These are phyloP conservation scores for Aspergillus cristatus DNA, from an alignment of 495 filamentous ascomycete genomes.

Conservation along the genomic window DNA sequence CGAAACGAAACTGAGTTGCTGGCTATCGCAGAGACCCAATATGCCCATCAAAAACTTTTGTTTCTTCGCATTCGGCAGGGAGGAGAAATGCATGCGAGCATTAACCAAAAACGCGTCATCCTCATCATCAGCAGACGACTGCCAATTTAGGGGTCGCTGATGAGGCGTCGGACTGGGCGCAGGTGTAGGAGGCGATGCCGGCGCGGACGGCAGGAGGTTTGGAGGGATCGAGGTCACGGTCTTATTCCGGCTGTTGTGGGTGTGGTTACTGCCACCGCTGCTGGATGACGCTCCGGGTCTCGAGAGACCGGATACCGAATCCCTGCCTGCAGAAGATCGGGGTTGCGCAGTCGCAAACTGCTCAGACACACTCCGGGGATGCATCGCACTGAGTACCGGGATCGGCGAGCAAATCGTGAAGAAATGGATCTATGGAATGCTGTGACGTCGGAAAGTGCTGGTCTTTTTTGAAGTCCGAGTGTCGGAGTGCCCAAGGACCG, in stretches of 20 bases:
- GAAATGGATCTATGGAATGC: constrained; percentile 23
- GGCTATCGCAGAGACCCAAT: constrained; percentile 84
- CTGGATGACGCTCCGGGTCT: constrained; percentile 38
- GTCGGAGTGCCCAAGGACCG: no score
- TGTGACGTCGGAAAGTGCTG: constrained; percentile 5
- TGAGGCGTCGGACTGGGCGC: constrained; percentile 59
- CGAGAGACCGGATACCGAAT: constrained; percentile 23
- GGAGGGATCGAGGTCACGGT: constrained; percentile 43
- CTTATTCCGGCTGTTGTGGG: constrained; percentile 17
- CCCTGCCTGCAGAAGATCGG: constrained; percentile 23
- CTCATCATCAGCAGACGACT: constrained; percentile 40
- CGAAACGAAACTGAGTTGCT: constrained; percentile 88
- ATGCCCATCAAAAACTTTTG: constrained; percentile 69
- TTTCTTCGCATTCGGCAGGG: constrained; percentile 44
- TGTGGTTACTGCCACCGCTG: no score
- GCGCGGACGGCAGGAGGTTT: constrained; percentile 55
- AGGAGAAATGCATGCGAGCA: constrained; percentile 46
- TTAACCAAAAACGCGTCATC: constrained; percentile 48
- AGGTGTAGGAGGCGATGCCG: constrained; percentile 59
- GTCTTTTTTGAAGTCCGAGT: no score
- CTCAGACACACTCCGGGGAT: constrained; percentile 21
- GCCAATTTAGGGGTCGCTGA: constrained; percentile 51
- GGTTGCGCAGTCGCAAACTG: constrained; percentile 20
- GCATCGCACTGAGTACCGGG: constrained; percentile 20
- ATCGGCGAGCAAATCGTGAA: no score